Base-by-base conservation (phyloP, 352 stramenopile species). In the Phytophthora parvispora region DNA sequence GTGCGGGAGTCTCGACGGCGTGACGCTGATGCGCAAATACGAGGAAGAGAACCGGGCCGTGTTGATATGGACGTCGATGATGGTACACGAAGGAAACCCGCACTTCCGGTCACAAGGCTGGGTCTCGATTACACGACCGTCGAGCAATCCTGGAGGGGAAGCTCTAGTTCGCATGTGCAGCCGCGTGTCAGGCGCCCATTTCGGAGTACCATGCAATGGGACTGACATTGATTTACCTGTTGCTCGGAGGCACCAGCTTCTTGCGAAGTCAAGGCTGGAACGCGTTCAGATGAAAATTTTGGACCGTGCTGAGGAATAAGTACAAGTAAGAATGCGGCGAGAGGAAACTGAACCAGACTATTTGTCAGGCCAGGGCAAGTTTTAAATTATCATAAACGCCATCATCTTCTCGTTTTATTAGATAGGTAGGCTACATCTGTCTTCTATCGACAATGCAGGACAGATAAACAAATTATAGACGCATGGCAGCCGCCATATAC, bases 41-140 rank as follows among this genome's bases (percentile, higher is more conserved):
- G 45, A 69, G 20, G 2, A 69, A 20, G 25, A 60, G 6, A 36
- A 50, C 40, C 45, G 52, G 1, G 20, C 52, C 28, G 9, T 60
- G 38, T n/a, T 74, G 3, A 13, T 65, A 4, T 74, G 60, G 66
- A 74, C 66, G 28, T 74, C 66, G 22, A 48, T 74, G 60, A 45
- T 74, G 51, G 43, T 60, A 2, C 36, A 61, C 13, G 22, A 64
- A 13, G 66, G 60, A 6, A 69, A 36, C 5, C 43, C 52, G 4
- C 56, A 24, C 43, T 70, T 69, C 22, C 60, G 31, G 29, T 61
- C 66, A 0, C 66, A 66, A 29, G 60, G 53, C 5, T 70, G 66
- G 60, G 45, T 69, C 6, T 50, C 47, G 4, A 28, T 74, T 22
- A 47, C 47, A 34, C 49, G 27, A 18, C 9, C 52, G 15, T 22